Conservation (phyloP, 2,329 filamentous ascomycete species). For the Cladosporium halotolerans region DNA sequence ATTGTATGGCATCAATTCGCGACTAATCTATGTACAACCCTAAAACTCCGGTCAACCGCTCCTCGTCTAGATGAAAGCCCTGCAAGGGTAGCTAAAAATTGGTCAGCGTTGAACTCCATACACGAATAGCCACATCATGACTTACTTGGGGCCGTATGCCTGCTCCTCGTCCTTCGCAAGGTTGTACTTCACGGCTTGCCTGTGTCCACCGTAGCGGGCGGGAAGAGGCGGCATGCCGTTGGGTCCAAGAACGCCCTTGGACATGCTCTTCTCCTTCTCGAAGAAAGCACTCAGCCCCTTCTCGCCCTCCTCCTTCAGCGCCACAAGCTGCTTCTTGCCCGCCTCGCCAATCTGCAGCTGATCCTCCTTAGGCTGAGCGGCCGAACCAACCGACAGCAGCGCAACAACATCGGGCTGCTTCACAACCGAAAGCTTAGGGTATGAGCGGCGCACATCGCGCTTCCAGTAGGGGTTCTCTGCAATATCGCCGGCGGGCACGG, state of each 20-base stretch:
- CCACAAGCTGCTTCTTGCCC: constrained; percentile 67
- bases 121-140: constrained; percentile 8
- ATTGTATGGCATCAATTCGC: constrained; percentile 7
- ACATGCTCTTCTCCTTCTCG: constrained; percentile 54
- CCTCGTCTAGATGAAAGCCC: constrained; percentile 33
- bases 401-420: constrained; percentile 79
- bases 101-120: constrained; percentile 18
- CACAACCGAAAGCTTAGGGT: constrained; percentile 73
- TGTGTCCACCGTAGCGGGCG: constrained; percentile 32
- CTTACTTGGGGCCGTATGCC: constrained; percentile 52
- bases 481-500: constrained; percentile 75
- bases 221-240: constrained; percentile 83
- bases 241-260: constrained; percentile 59
- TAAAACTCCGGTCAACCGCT: constrained; percentile 1
- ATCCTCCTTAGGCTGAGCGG: constrained; percentile 72
- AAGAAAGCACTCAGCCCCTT: constrained; percentile 68
- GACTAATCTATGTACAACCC: constrained; percentile 10
- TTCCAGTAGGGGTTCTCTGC: constrained; percentile 96
- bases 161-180: constrained; percentile 63
- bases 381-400: constrained; percentile 78
- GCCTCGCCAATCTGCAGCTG: constrained; percentile 65
- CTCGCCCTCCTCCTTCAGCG: constrained; percentile 67
- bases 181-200: constrained; percentile 51
- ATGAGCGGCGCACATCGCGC: constrained; percentile 76
- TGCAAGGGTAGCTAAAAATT: constrained; percentile 38